Evolutionary conservation across 2,329 filamentous ascomycete species (phyloP).

Genomic region (Sporothrix phasma): DNA sequence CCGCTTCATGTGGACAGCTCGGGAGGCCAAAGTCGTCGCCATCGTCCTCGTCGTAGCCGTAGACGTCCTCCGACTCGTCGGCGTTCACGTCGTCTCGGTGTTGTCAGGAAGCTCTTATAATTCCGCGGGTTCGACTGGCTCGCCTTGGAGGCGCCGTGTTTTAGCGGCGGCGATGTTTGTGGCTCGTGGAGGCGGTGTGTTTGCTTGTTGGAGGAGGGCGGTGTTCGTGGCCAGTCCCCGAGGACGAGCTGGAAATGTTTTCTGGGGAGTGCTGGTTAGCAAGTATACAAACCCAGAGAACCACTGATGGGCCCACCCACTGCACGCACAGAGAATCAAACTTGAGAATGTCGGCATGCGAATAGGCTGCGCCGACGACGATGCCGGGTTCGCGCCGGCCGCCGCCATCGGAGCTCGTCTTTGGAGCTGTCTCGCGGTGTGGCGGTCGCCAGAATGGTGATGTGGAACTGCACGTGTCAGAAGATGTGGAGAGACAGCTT

Average conservation of each 20-base stretch:
- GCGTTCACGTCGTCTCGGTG: slow-evolving; percentile 75
- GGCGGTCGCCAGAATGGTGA: slow-evolving; percentile 81
- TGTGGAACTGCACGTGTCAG: slow-evolving; percentile 49
- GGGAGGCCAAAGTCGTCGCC: slow-evolving; percentile 90
- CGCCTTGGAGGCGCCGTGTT: slow-evolving; percentile 46
- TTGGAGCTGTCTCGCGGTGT: slow-evolving; percentile 42
- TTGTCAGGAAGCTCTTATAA: slow-evolving; percentile 77
- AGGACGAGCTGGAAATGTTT: slow-evolving; percentile 49
- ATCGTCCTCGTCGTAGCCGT: slow-evolving; percentile 70
- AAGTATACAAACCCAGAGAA: slow-evolving; percentile 47
- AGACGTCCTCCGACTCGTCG: slow-evolving; percentile 62
- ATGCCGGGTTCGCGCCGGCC: slow-evolving; percentile 48
- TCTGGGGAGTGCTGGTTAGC: slow-evolving; percentile 30
- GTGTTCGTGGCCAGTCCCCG: slow-evolving; percentile 61
- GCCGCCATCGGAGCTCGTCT: slow-evolving; percentile 35
- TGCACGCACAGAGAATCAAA: slow-evolving; percentile 67
- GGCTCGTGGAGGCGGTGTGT: neutral
- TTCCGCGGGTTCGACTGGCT: slow-evolving; percentile 48
- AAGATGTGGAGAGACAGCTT: neutral
- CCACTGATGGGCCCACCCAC: neutral
- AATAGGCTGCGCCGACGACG: slow-evolving; percentile 90
- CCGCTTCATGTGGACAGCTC: slow-evolving; percentile 81
- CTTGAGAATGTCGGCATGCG: slow-evolving; percentile 89
- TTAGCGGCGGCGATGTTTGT: slow-evolving; percentile 40
- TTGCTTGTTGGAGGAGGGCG: slow-evolving; percentile 41